Evolutionary conservation across 805 yeast genomes (phyloP), one percentile per base, ranked within the genome.

Genomic region (Lipomyces kockii): DNA sequence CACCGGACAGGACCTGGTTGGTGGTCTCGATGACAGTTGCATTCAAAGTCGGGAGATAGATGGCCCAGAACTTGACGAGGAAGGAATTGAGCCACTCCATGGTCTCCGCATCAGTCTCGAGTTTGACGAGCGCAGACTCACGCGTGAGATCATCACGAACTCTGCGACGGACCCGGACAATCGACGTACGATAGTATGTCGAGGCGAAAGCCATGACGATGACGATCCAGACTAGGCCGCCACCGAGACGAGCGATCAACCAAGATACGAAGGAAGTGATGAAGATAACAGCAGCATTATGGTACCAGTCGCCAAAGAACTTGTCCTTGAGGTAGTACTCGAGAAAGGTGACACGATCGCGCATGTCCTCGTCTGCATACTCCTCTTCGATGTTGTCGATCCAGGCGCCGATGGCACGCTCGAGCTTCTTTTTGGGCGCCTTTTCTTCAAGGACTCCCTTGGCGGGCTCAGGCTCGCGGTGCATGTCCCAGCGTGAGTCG

Each of bases 241-340:
- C 88, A 58, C 86, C 83, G 71, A 90, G 85, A 79, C 88, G 85
- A 9, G 98, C 99, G 53, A 91, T 74, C 2, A 88, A 72, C 88
- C 94, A 93, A 3, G 97, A 90, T 17, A 89, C 76, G 14, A 90
- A 76, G 0, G 90, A 92, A 6, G 89, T 92, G 27, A 84, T 77
- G 37, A 89, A 81, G 66, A 92, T 80, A 49, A 88, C 83, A 0
- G 86, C 97, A n/a, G 89, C 88, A 62, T 89, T 88, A 78, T 95
- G 98, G 76, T 89, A 95, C 99, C 99, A 95, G 76, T 95, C 98
- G 62, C 99, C 99, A 74, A 90, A 91, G 17, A 86, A 84, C 49
- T 80, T 82, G 35, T 91, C 89, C 7, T 96, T 96, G 63, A 95
- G 80, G 74, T 88, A 85, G 66, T 85, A 83, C 74, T 92, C 97